These are phyloP conservation scores for Erythrobasidium hasegawianum DNA, from an alignment of 1,284 basidiomycete species.

Conservation along the genomic window DNA sequence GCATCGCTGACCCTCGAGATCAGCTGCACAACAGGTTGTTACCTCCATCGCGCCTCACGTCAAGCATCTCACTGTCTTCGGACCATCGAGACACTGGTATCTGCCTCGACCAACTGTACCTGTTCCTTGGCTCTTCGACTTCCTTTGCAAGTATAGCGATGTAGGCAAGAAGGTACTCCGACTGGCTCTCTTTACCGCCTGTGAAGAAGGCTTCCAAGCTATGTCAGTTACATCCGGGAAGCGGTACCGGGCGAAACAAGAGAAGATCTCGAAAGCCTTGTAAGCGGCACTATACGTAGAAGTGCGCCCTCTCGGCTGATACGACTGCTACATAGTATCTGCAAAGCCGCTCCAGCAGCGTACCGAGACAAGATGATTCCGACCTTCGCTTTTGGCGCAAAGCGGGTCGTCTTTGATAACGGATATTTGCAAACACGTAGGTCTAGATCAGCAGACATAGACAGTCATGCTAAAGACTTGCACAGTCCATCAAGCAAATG, in stretches of 20 bases:
- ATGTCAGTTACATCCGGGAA: constrained; percentile 12
- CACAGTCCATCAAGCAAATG: constrained; percentile 26
- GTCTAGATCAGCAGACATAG: constrained; percentile 1
- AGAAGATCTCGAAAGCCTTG: constrained; percentile 13
- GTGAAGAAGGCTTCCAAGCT: constrained; percentile 7
- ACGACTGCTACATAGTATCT: not conserved
- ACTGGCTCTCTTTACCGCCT: constrained; percentile 5
- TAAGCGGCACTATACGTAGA: constrained; percentile 1
- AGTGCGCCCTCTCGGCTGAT: too few species aligned
- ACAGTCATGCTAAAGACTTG: too few species aligned
- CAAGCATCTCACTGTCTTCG: constrained; percentile 14
- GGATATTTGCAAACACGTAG: constrained; percentile 7
- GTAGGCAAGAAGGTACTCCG: constrained; percentile 1
- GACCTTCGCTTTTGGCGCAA: constrained; percentile 8
- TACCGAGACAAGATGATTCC: constrained; percentile 18
- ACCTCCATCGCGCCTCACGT: constrained; percentile 21
- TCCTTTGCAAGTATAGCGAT: constrained; percentile 1
- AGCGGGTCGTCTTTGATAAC: constrained; percentile 5
- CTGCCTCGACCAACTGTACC: constrained; percentile 26
- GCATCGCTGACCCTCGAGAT: too few species aligned
- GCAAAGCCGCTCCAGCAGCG: not conserved
- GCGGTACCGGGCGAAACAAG: not conserved
- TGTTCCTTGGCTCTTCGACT: constrained; percentile 14
- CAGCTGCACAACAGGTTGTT: constrained; percentile 21
- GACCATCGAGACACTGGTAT: constrained; percentile 21